phyloP scores from a whole-genome alignment of 345 rosid species.

The Viola odorata region DNA sequence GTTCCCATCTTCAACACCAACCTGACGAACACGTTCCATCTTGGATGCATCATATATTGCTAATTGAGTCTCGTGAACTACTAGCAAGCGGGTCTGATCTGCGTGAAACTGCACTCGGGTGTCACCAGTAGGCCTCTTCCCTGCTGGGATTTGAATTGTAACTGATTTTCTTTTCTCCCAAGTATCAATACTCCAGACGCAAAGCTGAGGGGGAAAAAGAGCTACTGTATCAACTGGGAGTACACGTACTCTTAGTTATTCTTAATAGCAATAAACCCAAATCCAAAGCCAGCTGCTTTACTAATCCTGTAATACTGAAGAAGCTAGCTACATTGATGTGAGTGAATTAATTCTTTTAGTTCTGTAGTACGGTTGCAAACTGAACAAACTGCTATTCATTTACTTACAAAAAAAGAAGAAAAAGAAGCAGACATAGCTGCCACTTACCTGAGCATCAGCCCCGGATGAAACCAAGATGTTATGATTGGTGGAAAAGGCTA shows the following conservation, averaged over 20 bases:
- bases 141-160: slow-evolving; percentile 54
- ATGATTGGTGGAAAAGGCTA: slow-evolving; percentile 73
- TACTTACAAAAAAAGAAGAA: not conserved
- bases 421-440: not conserved
- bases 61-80: slow-evolving; percentile 76
- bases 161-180: slow-evolving; percentile 84
- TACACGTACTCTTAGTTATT: not conserved
- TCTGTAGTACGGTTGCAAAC: no score
- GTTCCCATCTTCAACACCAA: slow-evolving; percentile 16
- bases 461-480: slow-evolving; percentile 83
- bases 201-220: slow-evolving; percentile 37
- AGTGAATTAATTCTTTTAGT: no score
- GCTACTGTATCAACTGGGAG: not conserved
- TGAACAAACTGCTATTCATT: no score
- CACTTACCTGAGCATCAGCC: slow-evolving; percentile 86
- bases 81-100: slow-evolving; percentile 66
- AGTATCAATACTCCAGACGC: slow-evolving; percentile 75
- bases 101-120: slow-evolving; percentile 76
- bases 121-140: slow-evolving; percentile 59
- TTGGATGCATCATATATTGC: slow-evolving; percentile 75
- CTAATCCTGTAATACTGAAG: no score
- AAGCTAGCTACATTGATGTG: no score
- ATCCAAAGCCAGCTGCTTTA: not conserved
- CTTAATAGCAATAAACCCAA: no score
- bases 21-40: slow-evolving; percentile 76